Conservation (phyloP, 345 rosid species). For the Eucalyptus pauciflora region DNA sequence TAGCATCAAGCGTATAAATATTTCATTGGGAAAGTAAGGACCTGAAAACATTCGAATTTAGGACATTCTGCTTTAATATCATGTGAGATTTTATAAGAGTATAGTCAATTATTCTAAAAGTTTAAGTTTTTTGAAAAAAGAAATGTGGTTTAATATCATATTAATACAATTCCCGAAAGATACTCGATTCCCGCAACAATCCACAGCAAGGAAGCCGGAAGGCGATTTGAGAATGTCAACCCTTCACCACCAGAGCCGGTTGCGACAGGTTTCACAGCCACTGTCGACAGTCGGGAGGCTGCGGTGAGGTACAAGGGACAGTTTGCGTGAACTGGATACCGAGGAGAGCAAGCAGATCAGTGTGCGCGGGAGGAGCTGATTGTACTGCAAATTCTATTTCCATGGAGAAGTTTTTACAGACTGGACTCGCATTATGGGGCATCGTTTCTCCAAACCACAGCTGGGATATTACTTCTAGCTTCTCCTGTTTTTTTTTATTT, state of each 20-base stretch:
- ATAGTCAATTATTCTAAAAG: too few relatives aligned
- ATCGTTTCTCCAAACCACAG: background rate
- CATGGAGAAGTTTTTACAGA: background rate
- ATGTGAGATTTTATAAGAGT: fast-evolving
- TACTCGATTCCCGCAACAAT: background rate
- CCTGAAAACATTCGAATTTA: fast-evolving
- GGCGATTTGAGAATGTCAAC: constrained; percentile 6
- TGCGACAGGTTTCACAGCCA: background rate
- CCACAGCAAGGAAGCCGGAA: background rate
- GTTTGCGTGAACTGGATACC: background rate
- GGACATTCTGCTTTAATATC: fast-evolving
- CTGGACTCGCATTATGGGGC: background rate
- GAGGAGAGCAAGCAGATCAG: background rate
- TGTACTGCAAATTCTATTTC: background rate
- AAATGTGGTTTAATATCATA: too few relatives aligned
- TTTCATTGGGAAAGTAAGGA: too few relatives aligned
- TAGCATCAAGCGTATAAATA: too few relatives aligned
- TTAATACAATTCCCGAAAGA: background rate
- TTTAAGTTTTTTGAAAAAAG: too few relatives aligned
- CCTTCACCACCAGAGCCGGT: background rate
- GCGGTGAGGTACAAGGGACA: constrained; percentile 11
- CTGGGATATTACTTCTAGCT: background rate
- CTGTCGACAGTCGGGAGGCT: constrained; percentile 19
- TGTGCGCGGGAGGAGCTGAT: background rate
- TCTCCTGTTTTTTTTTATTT: background rate